A percentile compares a stretch with the other conserved stretches of the same genome.
Conservation (phyloP, 352 stramenopile genomes). For the Peronospora tabacina region DNA sequence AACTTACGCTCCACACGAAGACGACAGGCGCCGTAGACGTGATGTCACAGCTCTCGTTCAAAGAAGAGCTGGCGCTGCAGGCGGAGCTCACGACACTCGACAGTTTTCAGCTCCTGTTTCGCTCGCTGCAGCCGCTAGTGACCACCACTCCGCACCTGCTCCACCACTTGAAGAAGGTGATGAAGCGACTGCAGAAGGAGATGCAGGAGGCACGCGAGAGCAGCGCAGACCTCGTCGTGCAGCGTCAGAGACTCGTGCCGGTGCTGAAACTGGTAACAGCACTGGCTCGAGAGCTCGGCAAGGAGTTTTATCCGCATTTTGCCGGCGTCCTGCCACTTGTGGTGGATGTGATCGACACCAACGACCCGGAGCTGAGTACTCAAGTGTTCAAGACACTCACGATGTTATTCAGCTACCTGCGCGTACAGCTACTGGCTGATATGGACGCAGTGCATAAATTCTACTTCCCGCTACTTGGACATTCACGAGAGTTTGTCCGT, state of each 20-base stretch:
- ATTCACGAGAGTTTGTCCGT: conserved; percentile 81
- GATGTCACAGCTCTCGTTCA: conserved; percentile 59
- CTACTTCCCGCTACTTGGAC: conserved; percentile 85
- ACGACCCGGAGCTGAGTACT: conserved; percentile 84
- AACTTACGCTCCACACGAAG: conserved; percentile 80
- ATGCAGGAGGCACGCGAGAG: conserved; percentile 34
- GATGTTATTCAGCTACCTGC: conserved; percentile 85
- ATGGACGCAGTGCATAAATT: conserved; percentile 88
- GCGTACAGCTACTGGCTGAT: conserved; percentile 73
- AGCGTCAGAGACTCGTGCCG: conserved; percentile 59
- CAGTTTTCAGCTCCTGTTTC: conserved; percentile 68
- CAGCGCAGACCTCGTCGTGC: conserved; percentile 38
- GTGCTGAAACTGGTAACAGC: conserved; percentile 79
- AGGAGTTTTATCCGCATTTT: conserved; percentile 86
- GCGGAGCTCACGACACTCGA: conserved; percentile 80
- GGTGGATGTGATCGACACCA: conserved; percentile 75
- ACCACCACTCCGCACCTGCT: conserved; percentile 79
- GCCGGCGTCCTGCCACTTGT: conserved; percentile 47
- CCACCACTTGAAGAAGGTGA: conserved; percentile 71
- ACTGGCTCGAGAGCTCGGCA: conserved; percentile 71
- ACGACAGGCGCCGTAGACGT: conserved; percentile 53
- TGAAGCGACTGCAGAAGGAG: conserved; percentile 50
- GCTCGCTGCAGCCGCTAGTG: conserved; percentile 59
- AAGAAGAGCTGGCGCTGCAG: conserved; percentile 73
- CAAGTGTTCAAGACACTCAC: conserved; percentile 88